phyloP scores from a whole-genome alignment of 331 rosid species.

The Dryas integrifolia region DNA sequence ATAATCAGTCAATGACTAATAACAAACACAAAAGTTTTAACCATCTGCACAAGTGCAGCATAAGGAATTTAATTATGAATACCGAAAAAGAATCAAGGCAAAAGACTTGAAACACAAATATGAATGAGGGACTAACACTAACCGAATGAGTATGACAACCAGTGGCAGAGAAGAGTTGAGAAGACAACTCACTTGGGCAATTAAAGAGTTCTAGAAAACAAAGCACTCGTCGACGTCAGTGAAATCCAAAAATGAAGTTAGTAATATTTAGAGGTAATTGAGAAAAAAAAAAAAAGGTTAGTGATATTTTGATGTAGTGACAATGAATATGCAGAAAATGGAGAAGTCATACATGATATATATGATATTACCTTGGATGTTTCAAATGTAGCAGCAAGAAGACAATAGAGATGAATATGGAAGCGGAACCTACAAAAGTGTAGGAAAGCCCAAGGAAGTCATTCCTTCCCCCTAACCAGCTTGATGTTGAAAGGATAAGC shows the following conservation, averaged over 20 bases:
- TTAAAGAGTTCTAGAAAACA: constrained; percentile 16
- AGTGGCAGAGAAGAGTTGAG: constrained; percentile 1
- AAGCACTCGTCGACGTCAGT: constrained; percentile 1
- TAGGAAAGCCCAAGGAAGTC: constrained; percentile 85
- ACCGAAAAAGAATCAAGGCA: not conserved
- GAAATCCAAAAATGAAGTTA: not conserved
- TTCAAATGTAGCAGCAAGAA: constrained; percentile 82
- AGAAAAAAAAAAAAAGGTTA: not conserved
- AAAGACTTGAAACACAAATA: not conserved
- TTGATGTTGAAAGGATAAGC: constrained; percentile 80
- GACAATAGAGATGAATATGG: constrained; percentile 57
- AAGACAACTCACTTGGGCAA: not conserved
- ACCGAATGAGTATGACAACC: constrained; percentile 1
- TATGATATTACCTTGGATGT: constrained; percentile 52
- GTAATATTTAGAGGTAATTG: constrained; percentile 2
- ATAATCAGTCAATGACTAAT: too few relatives aligned
- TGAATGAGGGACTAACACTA: constrained; percentile 4
- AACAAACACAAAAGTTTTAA: too few relatives aligned
- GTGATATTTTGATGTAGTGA: not conserved
- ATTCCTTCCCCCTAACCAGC: constrained; percentile 92
- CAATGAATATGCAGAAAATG: not conserved
- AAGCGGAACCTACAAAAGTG: constrained; percentile 63
- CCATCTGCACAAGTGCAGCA: too few relatives aligned
- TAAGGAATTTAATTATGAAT: too few relatives aligned
- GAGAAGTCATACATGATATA: not conserved